phyloP scores from a whole-genome alignment of 805 yeast genomes.

The Dipodascus albidus region DNA sequence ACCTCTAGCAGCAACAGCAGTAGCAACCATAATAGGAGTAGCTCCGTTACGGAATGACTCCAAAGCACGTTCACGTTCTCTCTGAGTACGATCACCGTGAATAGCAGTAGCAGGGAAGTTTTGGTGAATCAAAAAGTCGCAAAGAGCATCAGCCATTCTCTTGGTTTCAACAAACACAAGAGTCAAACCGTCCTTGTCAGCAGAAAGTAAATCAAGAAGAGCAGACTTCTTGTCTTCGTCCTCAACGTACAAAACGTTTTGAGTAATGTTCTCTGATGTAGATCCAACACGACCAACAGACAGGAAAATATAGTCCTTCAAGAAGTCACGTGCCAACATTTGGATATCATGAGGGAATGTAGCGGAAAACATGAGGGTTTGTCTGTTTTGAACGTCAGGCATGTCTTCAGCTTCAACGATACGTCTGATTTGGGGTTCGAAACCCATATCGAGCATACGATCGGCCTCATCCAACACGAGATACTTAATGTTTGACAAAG shows the following conservation, averaged over 20 bases:
- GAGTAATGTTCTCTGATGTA: slow-evolving; percentile 96
- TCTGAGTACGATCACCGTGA: slow-evolving; percentile 98
- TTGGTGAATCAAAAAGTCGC: slow-evolving; percentile 82
- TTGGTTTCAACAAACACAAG: slow-evolving; percentile 96
- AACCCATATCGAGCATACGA: slow-evolving; percentile 99
- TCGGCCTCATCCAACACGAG: slow-evolving; percentile 98
- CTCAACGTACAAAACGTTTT: slow-evolving; percentile 84
- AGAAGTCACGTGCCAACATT: slow-evolving; percentile 92
- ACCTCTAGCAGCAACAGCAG: slow-evolving; percentile 99
- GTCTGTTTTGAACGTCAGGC: slow-evolving; percentile 87
- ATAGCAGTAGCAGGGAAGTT: slow-evolving; percentile 95
- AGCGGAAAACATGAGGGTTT: slow-evolving; percentile 97
- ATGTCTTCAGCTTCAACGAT: slow-evolving; percentile 96
- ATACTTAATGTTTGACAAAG: slow-evolving; percentile 81
- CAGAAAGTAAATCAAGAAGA: slow-evolving; percentile 70
- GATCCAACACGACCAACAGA: slow-evolving; percentile 99
- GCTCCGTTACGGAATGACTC: slow-evolving; percentile 87
- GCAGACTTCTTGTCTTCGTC: slow-evolving; percentile 86
- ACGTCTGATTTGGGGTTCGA: slow-evolving; percentile 98
- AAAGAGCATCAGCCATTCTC: slow-evolving; percentile 94
- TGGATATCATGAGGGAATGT: slow-evolving; percentile 98
- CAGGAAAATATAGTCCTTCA: slow-evolving; percentile 88
- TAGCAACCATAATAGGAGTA: slow-evolving; percentile 92
- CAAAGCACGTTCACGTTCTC: slow-evolving; percentile 95
- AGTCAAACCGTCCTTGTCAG: slow-evolving; percentile 76